Evolutionary conservation across 208 protist species (phyloP).

Genomic region (Trypanosoma conorhini): DNA sequence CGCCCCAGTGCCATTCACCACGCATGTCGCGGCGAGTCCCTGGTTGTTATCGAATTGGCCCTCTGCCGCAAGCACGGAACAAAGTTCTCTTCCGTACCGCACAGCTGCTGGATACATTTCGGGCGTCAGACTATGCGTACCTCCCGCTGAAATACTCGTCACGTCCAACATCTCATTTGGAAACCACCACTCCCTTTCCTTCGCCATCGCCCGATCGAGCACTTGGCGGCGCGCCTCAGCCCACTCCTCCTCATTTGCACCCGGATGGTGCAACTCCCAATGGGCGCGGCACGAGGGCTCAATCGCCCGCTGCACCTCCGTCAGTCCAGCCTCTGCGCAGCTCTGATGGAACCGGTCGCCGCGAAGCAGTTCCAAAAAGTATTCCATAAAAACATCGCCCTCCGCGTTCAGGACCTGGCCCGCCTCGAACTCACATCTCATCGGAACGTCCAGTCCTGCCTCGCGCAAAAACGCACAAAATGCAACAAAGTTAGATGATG

Average conservation of each 20-base stretch:
- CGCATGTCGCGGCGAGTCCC: conserved; percentile 46
- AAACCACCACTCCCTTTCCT: conserved; percentile 85
- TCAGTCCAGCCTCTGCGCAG: conserved; percentile 51
- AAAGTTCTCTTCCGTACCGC: conserved; percentile 76
- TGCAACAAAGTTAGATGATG: conserved; percentile 55
- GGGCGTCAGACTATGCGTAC: conserved; percentile 26
- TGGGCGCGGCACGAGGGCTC: conserved; percentile 62
- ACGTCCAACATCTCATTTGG: conserved; percentile 77
- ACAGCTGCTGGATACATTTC: conserved; percentile 45
- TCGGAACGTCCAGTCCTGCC: conserved; percentile 72
- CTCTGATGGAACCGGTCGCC: conserved; percentile 47
- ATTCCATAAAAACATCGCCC: conserved; percentile 49
- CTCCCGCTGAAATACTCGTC: conserved; percentile 44
- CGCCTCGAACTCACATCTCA: conserved; percentile 71
- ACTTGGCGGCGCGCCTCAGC: conserved; percentile 57
- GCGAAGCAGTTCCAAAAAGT: conserved; percentile 47
- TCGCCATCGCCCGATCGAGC: conserved; percentile 52
- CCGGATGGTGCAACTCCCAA: conserved; percentile 79
- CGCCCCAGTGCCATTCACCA: conserved; percentile 76
- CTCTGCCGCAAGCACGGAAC: conserved; percentile 48
- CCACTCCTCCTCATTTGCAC: conserved; percentile 80
- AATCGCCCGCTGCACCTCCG: conserved; percentile 46
- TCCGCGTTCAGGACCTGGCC: conserved; percentile 69
- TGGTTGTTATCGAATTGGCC: conserved; percentile 24
- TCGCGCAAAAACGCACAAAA: conserved; percentile 73